phyloP scores from a whole-genome alignment of 192 early-diverging fungal genomes.

The Dissophora globulifera region DNA sequence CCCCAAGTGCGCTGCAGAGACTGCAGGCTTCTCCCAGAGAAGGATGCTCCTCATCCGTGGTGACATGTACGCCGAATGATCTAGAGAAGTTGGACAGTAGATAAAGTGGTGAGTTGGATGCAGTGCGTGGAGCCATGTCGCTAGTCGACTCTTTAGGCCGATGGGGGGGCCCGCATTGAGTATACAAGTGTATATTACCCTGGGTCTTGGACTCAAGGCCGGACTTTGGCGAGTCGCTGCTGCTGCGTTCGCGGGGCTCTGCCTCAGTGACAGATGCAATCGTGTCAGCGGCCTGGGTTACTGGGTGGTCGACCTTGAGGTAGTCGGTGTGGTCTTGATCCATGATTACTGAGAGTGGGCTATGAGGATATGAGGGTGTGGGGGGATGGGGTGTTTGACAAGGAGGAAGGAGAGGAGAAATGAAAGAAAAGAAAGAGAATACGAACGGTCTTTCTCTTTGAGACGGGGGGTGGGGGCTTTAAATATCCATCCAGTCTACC shows the following conservation, averaged over 20 bases:
- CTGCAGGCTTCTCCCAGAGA: slow-evolving; percentile 33
- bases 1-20: slow-evolving; percentile 27
- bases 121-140: no score
- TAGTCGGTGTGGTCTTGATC: slow-evolving; percentile 21
- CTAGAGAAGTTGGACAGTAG: slow-evolving; percentile 5
- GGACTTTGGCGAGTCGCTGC: slow-evolving; percentile 39
- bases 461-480: no score
- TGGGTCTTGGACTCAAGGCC: slow-evolving; percentile 4
- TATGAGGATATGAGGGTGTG: no score
- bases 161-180: no score
- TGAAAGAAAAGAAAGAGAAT: not conserved
- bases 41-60: slow-evolving; percentile 34
- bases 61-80: slow-evolving; percentile 34
- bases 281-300: slow-evolving; percentile 19
- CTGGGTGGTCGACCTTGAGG: slow-evolving; percentile 19
- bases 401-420: not conserved
- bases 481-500: no score
- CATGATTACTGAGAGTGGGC: no score
- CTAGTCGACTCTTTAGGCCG: no score
- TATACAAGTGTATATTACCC: no score
- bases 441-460: no score
- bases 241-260: slow-evolving; percentile 37
- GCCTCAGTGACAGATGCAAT: not conserved
- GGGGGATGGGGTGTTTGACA: not conserved
- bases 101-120: no score